Conservation (phyloP, 192 early-diverging fungal species). For the Podila horticola region DNA sequence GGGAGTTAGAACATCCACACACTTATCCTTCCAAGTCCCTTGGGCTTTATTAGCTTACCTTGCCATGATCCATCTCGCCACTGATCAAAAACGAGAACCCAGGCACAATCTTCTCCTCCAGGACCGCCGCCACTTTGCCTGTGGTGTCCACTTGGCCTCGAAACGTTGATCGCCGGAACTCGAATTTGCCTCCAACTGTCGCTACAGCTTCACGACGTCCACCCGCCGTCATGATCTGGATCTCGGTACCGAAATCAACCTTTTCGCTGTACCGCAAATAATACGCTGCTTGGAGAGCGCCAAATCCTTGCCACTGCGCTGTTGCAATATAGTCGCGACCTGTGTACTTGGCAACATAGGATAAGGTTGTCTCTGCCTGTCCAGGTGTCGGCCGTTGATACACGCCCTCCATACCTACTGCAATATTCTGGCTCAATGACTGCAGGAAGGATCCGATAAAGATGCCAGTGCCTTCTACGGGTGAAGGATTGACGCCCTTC, state of each 20-base stretch:
- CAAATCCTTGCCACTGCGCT: conserved; percentile 71
- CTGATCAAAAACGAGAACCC: conserved; percentile 90
- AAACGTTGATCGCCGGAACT: conserved; percentile 91
- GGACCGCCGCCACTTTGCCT: conserved; percentile 85
- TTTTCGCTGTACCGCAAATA: conserved; percentile 92
- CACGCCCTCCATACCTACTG: conserved; percentile 88
- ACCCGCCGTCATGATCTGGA: conserved; percentile 77
- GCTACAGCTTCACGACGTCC: conserved; percentile 90
- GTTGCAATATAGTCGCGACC: conserved; percentile 75
- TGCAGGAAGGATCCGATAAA: conserved; percentile 90
- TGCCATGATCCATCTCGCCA: conserved; percentile 97
- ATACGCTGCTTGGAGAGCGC: conserved; percentile 84
- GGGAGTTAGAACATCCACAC: too few species aligned
- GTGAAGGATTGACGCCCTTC: conserved; percentile 97
- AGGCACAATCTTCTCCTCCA: conserved; percentile 97
- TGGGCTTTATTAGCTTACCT: conserved; percentile 30
- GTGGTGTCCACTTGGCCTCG: conserved; percentile 90
- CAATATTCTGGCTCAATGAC: conserved; percentile 83
- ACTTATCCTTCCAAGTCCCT: too few species aligned
- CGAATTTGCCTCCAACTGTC: conserved; percentile 97
- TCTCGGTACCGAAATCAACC: conserved; percentile 92
- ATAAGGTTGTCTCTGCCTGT: conserved; percentile 78
- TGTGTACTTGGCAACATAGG: conserved; percentile 79
- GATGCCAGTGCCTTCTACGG: conserved; percentile 89
- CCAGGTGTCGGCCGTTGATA: conserved; percentile 87